A percentile compares a stretch with the other conserved stretches of the same genome.
phyloP scores from a whole-genome alignment of 306 rosid species.

The Rosa lucieae region DNA sequence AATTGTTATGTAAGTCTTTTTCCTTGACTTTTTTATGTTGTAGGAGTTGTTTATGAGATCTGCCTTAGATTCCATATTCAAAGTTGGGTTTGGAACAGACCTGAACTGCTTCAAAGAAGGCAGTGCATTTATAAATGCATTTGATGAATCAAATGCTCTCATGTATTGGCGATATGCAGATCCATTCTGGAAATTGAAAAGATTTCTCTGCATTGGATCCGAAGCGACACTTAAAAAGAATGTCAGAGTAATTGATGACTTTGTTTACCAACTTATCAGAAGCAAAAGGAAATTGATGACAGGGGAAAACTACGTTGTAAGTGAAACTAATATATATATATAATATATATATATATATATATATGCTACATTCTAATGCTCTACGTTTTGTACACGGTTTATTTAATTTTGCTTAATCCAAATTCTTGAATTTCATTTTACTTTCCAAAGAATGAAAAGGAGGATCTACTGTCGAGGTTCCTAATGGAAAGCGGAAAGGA shows the following conservation, averaged over 20 bases:
- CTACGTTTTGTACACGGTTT: background rate
- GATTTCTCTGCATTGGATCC: slow-evolving; percentile 57
- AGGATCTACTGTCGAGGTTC: slow-evolving; percentile 83
- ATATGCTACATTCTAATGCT: background rate
- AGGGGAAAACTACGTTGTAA: slow-evolving; percentile 41
- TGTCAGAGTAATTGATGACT: slow-evolving; percentile 42
- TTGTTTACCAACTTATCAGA: slow-evolving; percentile 47
- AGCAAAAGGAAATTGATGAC: slow-evolving; percentile 40
- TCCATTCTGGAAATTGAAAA: slow-evolving; percentile 71
- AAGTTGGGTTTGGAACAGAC: slow-evolving; percentile 92
- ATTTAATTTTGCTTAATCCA: slow-evolving; percentile 2
- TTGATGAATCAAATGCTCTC: slow-evolving; percentile 69
- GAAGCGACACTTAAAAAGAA: slow-evolving; percentile 60
- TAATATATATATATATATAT: background rate
- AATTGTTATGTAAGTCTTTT: background rate
- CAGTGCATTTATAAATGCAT: slow-evolving; percentile 60
- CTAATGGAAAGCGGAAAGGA: slow-evolving; percentile 62
- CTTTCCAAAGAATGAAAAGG: slow-evolving; percentile 47
- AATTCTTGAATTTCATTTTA: background rate
- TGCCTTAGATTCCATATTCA: slow-evolving; percentile 75
- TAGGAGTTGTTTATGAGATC: slow-evolving; percentile 68
- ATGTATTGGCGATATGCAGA: slow-evolving; percentile 62
- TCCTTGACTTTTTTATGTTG: background rate
- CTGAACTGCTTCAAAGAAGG: slow-evolving; percentile 65
- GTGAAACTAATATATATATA: slow-evolving; percentile 14